These are phyloP conservation scores for Xylariales sp. DNA, from an alignment of 2,329 filamentous ascomycete species.

Conservation along the genomic window DNA sequence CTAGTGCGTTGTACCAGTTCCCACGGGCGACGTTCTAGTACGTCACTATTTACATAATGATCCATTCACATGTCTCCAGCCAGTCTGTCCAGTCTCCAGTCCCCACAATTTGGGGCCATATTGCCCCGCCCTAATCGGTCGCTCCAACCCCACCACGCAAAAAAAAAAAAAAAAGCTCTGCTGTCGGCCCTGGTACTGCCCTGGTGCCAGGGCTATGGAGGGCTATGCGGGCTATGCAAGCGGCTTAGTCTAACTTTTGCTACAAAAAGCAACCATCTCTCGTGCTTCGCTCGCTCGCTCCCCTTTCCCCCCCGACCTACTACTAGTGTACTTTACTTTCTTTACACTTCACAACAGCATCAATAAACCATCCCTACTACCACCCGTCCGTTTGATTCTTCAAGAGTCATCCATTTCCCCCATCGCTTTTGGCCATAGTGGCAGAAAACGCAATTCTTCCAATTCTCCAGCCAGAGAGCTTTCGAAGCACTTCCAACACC, in stretches of 20 bases:
- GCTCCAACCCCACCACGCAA: conserved; percentile 24
- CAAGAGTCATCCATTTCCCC: too few relatives aligned
- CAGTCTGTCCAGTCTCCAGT: conserved; percentile 20
- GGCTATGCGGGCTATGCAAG: conserved; percentile 23
- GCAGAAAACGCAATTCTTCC: background rate
- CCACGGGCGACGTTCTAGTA: conserved; percentile 15
- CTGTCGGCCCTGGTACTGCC: background rate
- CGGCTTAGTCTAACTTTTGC: conserved; percentile 14
- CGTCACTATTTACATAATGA: conserved; percentile 27
- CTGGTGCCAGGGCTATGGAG: conserved; percentile 7
- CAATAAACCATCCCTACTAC: background rate
- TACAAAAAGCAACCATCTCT: conserved; percentile 20
- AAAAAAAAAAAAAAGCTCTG: conserved; percentile 23
- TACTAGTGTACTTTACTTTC: background rate
- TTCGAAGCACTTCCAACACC: background rate
- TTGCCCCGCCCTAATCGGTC: conserved; percentile 14
- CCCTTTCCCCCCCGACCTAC: conserved; percentile 4
- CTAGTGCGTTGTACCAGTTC: conserved; percentile 10
- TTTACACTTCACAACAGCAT: conserved; percentile 9
- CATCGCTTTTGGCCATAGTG: background rate
- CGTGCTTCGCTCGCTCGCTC: conserved; percentile 1
- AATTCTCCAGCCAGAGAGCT: background rate
- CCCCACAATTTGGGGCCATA: conserved; percentile 15
- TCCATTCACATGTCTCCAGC: conserved; percentile 29
- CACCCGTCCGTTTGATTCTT: too few relatives aligned